Evolutionary conservation across 2,329 filamentous ascomycete genomes (phyloP), one percentile per base, ranked within the genome.

Genomic region (Aureobasidium vineae): DNA sequence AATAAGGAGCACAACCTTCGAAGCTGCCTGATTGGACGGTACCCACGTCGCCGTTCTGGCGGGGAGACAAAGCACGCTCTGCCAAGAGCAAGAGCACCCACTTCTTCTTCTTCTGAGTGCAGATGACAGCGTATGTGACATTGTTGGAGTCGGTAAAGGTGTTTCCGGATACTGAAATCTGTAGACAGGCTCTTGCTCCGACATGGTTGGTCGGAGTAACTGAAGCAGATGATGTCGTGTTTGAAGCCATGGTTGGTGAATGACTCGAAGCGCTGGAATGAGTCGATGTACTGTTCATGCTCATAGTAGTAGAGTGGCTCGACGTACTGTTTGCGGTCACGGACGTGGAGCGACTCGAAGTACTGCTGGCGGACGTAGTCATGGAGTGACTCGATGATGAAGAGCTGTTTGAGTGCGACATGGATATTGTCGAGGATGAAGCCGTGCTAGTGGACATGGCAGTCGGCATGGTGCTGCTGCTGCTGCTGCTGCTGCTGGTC

Each of bases 1-100:
- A 68, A 26, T 66, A 63, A 31, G 54, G 66, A n/a, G 64, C 54
- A 52, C 66, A 68, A 16, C 56, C 63, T 28, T 68, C 66, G 11
- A 65, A 68, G 49, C 63, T 66, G 33, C 56, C 59, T 31, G 64
- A 65, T 10, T 57, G 60, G 8, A 63, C 64, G 1, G 43, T 43
- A 36, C 26, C 54, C 1, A 68, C 13, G 36, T 64, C 57, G 10
- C 41, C 38, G 13, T 56, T 19, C 8, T 38, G 36, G 36, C 36
- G 38, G 23, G 19, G 21, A 21, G 45, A 28, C 16, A 52, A 7
- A 7, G 21, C 15, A 1, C 5, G 1, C 6, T 15, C 15, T 8
- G 11, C 11, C 5, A 43, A 19, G 10, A 43, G 26, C 33, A 21
- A n/a, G n/a, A n/a, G n/a, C n/a, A n/a, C n/a, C n/a, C n/a, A n/a